phyloP scores from a whole-genome alignment of 169 alveolate genomes.

The Ophryocystis elektroscirrha region DNA sequence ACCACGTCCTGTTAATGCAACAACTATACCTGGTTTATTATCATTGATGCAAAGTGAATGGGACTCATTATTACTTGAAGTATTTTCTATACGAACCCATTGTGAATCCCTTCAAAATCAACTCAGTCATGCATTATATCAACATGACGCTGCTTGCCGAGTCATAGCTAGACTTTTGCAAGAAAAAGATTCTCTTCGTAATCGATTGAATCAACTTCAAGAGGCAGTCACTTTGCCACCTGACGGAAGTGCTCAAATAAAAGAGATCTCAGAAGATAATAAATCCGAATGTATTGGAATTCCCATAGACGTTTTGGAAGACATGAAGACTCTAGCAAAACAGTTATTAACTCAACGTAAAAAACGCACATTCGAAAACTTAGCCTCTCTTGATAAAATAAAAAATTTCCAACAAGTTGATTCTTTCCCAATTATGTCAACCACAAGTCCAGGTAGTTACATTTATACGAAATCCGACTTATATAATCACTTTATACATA shows the following conservation, averaged over 20 bases:
- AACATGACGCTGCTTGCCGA: slow-evolving; percentile 93
- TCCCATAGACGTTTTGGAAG: slow-evolving; percentile 10
- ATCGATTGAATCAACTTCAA: slow-evolving; percentile 44
- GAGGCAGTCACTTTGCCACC: slow-evolving; percentile 36
- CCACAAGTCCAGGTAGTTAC: slow-evolving; percentile 13
- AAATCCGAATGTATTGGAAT: slow-evolving; percentile 7
- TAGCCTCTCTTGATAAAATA: slow-evolving; percentile 12
- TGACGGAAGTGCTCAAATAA: slow-evolving; percentile 24
- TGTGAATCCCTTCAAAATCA: slow-evolving; percentile 62
- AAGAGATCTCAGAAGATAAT: slow-evolving; percentile 18
- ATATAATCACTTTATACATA: no score
- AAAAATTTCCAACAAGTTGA: neutral
- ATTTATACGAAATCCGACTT: no score
- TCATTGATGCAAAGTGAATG: slow-evolving; percentile 73
- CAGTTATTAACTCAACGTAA: slow-evolving; percentile 23
- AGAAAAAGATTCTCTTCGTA: slow-evolving; percentile 71
- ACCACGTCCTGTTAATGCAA: slow-evolving; percentile 68
- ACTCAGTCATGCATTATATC: slow-evolving; percentile 78
- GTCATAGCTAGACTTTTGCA: slow-evolving; percentile 75
- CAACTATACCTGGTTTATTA: slow-evolving; percentile 71
- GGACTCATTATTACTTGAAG: slow-evolving; percentile 78
- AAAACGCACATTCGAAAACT: slow-evolving; percentile 11
- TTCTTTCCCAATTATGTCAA: slow-evolving; percentile 15
- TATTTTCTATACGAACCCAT: slow-evolving; percentile 55
- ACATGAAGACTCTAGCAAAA: slow-evolving; percentile 19